Evolutionary conservation across 2,329 filamentous ascomycete species (phyloP), one percentile per base, ranked within the genome.

Genomic region (Exophiala mesophila): DNA sequence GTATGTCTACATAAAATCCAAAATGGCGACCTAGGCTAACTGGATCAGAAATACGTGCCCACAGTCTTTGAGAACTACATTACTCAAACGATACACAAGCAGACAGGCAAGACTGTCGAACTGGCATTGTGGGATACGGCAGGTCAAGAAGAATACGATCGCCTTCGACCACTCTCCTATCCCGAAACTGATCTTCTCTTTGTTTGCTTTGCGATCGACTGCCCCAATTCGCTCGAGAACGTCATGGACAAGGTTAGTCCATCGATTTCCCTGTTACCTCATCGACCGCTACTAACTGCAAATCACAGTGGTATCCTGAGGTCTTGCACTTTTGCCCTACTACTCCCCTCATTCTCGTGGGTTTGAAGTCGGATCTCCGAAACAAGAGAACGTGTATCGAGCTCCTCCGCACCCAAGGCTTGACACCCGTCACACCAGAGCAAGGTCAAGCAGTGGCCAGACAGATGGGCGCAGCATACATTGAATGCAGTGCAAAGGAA

Each of bases 21-120:
- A 3, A 20, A n/a, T n/a, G n/a, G n/a, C n/a, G n/a, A n/a, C n/a
- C n/a, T n/a, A n/a, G n/a, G 28, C 31, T 41, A 39, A 12, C 16
- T 29, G 35, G 13, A 21, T 8, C 59, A 98, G 92, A 97, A 96
- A 97, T 98, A 98, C 60, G 92, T 98, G 29, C 92, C 92, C 3
- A 98, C 92, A 2, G 92, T 98, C 39, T 98, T 98, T 65, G 92
- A 98, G 63, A 98, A 98, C 73, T 98, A 98, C 78, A 97, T 98
- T 70, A 96, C 92, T 41, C 90, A 95, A 66, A 94, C 90, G 44
- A 85, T 82, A 47, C 92, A 98, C 69, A 80, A 82, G 53, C 79
- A 82, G 32, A 86, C 84, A 9, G 89, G 90, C 61, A 97, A 96
- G 76, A 89, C 84, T 44, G 88, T 98, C 55, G 92, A 98, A 71